Evolutionary conservation across 1,284 basidiomycete species (phyloP).

Genomic region (Trametes pubescens): DNA sequence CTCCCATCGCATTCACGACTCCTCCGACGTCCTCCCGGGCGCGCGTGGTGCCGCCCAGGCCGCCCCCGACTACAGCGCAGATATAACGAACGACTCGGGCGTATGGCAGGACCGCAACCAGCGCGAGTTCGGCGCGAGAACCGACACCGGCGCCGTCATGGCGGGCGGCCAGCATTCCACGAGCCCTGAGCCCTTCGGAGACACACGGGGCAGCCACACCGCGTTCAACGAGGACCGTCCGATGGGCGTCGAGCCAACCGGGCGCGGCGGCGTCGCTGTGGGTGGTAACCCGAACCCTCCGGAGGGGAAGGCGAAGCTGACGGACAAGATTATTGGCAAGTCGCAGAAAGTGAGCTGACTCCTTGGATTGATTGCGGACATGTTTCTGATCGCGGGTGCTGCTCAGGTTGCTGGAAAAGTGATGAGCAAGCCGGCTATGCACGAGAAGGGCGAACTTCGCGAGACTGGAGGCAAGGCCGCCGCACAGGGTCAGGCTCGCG

Average conservation of each 20-base stretch:
- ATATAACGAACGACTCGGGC: slow-evolving; percentile 36
- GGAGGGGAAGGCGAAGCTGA: slow-evolving; percentile 51
- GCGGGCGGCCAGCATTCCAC: slow-evolving; percentile 38
- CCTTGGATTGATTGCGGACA: background rate
- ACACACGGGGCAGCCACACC: slow-evolving; percentile 31
- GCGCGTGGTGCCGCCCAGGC: slow-evolving; percentile 27
- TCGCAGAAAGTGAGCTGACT: slow-evolving; percentile 53
- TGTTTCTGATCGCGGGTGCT: background rate
- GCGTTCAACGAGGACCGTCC: slow-evolving; percentile 52
- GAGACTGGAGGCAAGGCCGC: slow-evolving; percentile 62
- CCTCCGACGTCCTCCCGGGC: slow-evolving; percentile 40
- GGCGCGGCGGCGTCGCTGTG: slow-evolving; percentile 53
- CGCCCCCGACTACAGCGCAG: slow-evolving; percentile 34
- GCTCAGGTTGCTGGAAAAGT: slow-evolving; percentile 58
- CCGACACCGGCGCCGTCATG: slow-evolving; percentile 37
- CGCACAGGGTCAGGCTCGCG: slow-evolving; percentile 49
- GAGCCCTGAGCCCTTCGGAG: background rate
- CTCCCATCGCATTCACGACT: slow-evolving; percentile 40
- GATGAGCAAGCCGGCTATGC: slow-evolving; percentile 54
- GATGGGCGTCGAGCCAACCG: slow-evolving; percentile 48
- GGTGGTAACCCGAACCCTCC: slow-evolving; percentile 52
- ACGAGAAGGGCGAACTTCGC: slow-evolving; percentile 64
- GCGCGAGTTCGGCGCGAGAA: slow-evolving; percentile 36
- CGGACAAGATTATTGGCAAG: slow-evolving; percentile 64
- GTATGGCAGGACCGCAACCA: slow-evolving; percentile 37